Conservation (phyloP, 23 red algal genomes). For the Gracilaria gracilis region DNA sequence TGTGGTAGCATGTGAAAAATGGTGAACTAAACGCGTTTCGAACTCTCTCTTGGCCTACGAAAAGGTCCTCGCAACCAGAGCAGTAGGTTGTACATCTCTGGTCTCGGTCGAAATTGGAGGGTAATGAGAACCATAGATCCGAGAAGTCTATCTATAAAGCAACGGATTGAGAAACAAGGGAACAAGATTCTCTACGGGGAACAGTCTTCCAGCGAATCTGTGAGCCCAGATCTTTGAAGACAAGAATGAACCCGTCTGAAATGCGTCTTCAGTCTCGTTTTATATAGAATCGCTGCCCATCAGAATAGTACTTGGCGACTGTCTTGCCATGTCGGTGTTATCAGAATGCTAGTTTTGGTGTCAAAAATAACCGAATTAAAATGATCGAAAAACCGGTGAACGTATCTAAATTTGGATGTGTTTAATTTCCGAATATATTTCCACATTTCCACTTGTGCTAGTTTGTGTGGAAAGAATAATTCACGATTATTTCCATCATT, state of each 20-base stretch:
- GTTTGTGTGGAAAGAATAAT: no score
- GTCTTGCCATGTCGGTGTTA: no score
- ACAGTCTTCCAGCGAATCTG: constrained; percentile 93
- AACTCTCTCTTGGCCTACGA: constrained; percentile 90
- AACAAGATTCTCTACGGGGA: constrained; percentile 89
- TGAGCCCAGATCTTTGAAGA: constrained; percentile 91
- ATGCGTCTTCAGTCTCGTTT: constrained; percentile 16
- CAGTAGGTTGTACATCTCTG: constrained; percentile 56
- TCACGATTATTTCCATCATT: no score
- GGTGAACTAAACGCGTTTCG: constrained; percentile 94
- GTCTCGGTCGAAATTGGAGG: background rate
- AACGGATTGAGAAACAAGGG: constrained; percentile 86
- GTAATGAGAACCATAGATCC: constrained; percentile 53
- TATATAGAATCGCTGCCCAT: constrained; percentile 67
- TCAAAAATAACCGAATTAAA: no score
- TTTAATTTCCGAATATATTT: no score
- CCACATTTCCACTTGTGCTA: no score
- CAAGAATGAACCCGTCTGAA: constrained; percentile 54
- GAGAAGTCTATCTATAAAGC: constrained; percentile 58
- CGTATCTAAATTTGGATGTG: no score
- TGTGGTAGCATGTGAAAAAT: constrained; percentile 96
- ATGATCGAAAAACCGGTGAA: no score
- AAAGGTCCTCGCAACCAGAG: constrained; percentile 71
- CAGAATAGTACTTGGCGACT: constrained; percentile 56
- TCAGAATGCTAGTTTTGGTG: no score